A percentile compares a stretch with the other conserved stretches of the same genome.
Evolutionary conservation across 768 basidiomycete species (phyloP).

Genomic region (Russula compacta): DNA sequence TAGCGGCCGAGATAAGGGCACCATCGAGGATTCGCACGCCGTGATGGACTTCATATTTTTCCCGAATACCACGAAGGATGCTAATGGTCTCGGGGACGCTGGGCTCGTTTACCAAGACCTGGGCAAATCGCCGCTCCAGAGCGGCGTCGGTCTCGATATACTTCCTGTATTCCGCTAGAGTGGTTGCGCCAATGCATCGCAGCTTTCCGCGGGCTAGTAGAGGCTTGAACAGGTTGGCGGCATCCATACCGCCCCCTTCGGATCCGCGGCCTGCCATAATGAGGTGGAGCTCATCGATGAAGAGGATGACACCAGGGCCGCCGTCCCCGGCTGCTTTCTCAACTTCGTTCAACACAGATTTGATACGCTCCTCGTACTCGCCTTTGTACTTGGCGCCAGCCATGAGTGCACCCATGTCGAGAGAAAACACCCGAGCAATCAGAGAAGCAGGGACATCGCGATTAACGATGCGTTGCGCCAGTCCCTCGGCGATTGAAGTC

Average conservation of each 20-base stretch:
- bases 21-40: slow-evolving; percentile 85
- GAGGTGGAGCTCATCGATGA: slow-evolving; percentile 91
- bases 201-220: slow-evolving; percentile 78
- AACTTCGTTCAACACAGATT: slow-evolving; percentile 84
- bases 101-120: slow-evolving; percentile 90
- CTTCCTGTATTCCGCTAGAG: slow-evolving; percentile 84
- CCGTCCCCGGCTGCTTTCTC: slow-evolving; percentile 79
- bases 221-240: slow-evolving; percentile 87
- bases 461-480: slow-evolving; percentile 92
- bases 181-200: slow-evolving; percentile 82
- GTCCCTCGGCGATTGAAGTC: slow-evolving; percentile 89
- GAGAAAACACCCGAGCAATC: slow-evolving; percentile 66
- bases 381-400: slow-evolving; percentile 90
- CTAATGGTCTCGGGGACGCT: slow-evolving; percentile 82
- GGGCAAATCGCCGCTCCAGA: slow-evolving; percentile 85
- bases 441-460: slow-evolving; percentile 79
- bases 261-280: slow-evolving; percentile 85
- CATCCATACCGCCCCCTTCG: slow-evolving; percentile 89
- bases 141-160: slow-evolving; percentile 92
- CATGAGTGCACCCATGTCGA: slow-evolving; percentile 96
- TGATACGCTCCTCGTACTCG: slow-evolving; percentile 95
- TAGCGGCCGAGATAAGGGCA: slow-evolving; percentile 82
- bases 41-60: slow-evolving; percentile 84
- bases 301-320: slow-evolving; percentile 68
- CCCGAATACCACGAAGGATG: slow-evolving; percentile 88